Conservation (phyloP, 768 basidiomycete genomes). For the Amanita exitialis region DNA sequence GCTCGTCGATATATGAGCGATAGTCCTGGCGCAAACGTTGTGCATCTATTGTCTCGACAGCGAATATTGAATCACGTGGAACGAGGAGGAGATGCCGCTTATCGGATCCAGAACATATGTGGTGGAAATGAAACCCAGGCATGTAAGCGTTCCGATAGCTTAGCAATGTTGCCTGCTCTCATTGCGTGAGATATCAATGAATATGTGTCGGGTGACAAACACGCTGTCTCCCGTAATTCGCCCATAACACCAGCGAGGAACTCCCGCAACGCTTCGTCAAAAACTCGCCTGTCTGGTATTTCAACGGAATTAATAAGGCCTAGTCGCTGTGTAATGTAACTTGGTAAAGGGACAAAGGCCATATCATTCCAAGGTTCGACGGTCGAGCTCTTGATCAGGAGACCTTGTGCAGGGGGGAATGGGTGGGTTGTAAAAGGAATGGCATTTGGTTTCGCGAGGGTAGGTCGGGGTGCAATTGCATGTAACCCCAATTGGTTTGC, state of each 20-base stretch:
- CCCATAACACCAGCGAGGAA: constrained; percentile 43
- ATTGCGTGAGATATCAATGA: constrained; percentile 39
- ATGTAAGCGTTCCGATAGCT: constrained; percentile 26
- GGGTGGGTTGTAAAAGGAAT: constrained; percentile 37
- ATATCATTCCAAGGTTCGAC: constrained; percentile 53
- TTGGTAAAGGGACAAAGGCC: constrained; percentile 51
- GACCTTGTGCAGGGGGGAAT: constrained; percentile 25
- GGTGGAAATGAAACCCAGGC: constrained; percentile 53
- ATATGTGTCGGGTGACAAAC: constrained; percentile 45
- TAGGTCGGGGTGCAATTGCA: constrained; percentile 15
- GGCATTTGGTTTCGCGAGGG: constrained; percentile 12
- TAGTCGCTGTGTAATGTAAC: constrained; percentile 45
- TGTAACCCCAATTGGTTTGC: constrained; percentile 14
- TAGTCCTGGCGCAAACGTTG: constrained; percentile 41
- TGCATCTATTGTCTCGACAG: constrained; percentile 36
- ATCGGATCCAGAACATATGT: constrained; percentile 50
- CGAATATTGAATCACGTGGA: constrained; percentile 51
- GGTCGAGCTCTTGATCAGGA: constrained; percentile 27
- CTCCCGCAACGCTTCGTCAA: constrained; percentile 36
- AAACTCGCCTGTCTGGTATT: constrained; percentile 47
- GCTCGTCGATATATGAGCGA: constrained; percentile 22
- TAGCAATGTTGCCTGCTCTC: constrained; percentile 27
- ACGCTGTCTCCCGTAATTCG: constrained; percentile 51
- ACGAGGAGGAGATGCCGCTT: constrained; percentile 47
- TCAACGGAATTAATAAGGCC: constrained; percentile 40